phyloP scores from a whole-genome alignment of 345 rosid species.

The Brassica carinata region DNA sequence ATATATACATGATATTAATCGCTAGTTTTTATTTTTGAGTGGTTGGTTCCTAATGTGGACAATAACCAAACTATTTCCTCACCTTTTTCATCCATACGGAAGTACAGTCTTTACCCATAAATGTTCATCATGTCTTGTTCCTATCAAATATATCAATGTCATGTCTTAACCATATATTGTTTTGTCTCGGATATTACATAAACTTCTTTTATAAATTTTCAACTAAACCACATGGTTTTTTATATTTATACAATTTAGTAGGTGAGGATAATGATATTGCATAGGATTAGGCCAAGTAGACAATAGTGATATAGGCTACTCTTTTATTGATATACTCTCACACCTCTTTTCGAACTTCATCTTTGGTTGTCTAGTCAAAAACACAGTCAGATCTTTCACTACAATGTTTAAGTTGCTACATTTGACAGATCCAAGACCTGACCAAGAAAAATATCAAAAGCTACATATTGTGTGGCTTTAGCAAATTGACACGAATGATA shows the following conservation, averaged over 20 bases:
- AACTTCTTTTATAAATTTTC: slow-evolving; percentile 18
- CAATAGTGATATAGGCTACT: slow-evolving; percentile 13
- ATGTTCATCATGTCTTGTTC: slow-evolving; percentile 35
- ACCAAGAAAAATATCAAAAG: background rate
- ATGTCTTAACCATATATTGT: slow-evolving; percentile 23
- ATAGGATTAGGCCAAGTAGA: slow-evolving; percentile 28
- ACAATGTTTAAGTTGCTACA: slow-evolving; percentile 11
- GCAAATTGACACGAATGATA: background rate
- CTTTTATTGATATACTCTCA: slow-evolving; percentile 24
- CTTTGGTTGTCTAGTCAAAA: slow-evolving; percentile 16
- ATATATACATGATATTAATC: slow-evolving; percentile 27
- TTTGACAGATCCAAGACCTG: background rate
- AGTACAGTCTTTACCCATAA: slow-evolving; percentile 30
- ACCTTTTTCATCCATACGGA: slow-evolving; percentile 30
- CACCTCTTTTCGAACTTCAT: slow-evolving; percentile 19
- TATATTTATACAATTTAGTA: slow-evolving; percentile 27
- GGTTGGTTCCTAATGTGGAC: slow-evolving; percentile 37
- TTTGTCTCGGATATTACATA: slow-evolving; percentile 14
- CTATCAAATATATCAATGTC: slow-evolving; percentile 36
- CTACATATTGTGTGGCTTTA: background rate
- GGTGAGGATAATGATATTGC: slow-evolving; percentile 19
- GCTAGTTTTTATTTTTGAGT: background rate
- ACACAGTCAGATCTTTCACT: background rate
- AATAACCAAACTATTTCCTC: slow-evolving; percentile 32
- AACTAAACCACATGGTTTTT: slow-evolving; percentile 27